A percentile compares a stretch with the other conserved stretches of the same genome.
These are phyloP conservation scores for bread wheat (Triticum aestivum) DNA, from an alignment of 176 grass and related monocot genomes.

Conservation along the genomic window IWGSC_CS_RefSeq_v2.1 NC_057805.1:32853125-32853624, in stretches of 20 bases:
- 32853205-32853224: not conserved
- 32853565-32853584: constrained; percentile 37
- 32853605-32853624: constrained; percentile 44
- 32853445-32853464: not conserved
- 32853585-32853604: constrained; percentile 28
- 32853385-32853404: constrained; percentile 59
- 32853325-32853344: constrained; percentile 87
- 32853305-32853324: not conserved
- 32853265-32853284: too few relatives aligned
- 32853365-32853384: constrained; percentile 81
- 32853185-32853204: constrained; percentile 13
- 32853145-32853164: too few relatives aligned
- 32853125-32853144: too few relatives aligned
- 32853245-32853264: not conserved
- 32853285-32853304: not conserved
- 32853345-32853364: constrained; percentile 94
- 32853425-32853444: constrained; percentile 29
- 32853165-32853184: not conserved
- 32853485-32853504: constrained; percentile 12
- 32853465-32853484: not conserved
- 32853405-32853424: constrained; percentile 51
- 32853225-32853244: too few relatives aligned
- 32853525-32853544: constrained; percentile 13
- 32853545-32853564: constrained; percentile 5
- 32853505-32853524: constrained; percentile 31